Evolutionary conservation across 2,329 filamentous ascomycete species (phyloP).

Genomic region (Diaporthe sp.): DNA sequence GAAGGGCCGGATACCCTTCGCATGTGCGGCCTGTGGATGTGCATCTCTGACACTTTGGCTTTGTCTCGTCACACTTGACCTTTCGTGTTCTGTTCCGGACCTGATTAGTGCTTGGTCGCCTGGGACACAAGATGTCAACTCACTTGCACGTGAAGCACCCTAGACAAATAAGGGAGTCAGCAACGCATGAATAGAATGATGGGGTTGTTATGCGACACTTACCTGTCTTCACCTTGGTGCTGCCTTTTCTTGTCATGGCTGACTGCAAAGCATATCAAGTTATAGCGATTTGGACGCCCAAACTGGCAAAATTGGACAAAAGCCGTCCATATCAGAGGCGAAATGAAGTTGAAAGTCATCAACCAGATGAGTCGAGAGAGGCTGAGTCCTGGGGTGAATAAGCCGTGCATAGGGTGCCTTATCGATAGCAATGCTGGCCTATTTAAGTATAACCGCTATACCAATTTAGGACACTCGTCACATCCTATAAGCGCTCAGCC

Average conservation of each 20-base stretch:
- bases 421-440: too few species aligned
- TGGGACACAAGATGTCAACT: not conserved
- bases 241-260: slow-evolving; percentile 37
- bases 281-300: too few species aligned
- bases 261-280: not conserved
- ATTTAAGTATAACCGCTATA: too few species aligned
- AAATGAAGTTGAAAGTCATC: not conserved
- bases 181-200: not conserved
- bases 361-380: not conserved
- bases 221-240: slow-evolving; percentile 36
- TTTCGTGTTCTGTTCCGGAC: slow-evolving; percentile 40
- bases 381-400: too few species aligned
- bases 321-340: too few species aligned
- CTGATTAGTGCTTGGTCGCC: not conserved
- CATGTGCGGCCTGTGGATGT: slow-evolving; percentile 42
- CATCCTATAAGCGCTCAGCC: too few species aligned
- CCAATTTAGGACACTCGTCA: too few species aligned
- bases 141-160: slow-evolving; percentile 41
- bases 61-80: slow-evolving; percentile 46
- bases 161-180: not conserved
- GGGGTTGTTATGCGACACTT: not conserved
- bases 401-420: too few species aligned
- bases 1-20: slow-evolving; percentile 41
- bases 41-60: slow-evolving; percentile 44
- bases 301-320: not conserved